Base-by-base conservation (phyloP, 208 protist species). In the Trypanosoma lewisi region DNA sequence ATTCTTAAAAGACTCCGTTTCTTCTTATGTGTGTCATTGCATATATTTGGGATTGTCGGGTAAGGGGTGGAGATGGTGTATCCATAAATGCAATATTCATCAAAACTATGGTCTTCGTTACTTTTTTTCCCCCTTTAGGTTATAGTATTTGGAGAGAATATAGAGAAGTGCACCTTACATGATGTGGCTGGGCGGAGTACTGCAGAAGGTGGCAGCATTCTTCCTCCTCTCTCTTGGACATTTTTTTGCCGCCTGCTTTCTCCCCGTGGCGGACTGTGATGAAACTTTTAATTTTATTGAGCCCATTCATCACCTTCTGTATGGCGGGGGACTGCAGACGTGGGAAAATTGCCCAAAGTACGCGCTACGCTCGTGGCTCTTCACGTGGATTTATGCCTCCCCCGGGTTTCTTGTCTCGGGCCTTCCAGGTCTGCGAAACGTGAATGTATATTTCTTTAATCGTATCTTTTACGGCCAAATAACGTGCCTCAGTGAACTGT, bases 221-320 rank as follows among this genome's bases (percentile, higher is more conserved):
- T 44, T 59, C 8, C 63, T 88, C 31, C 63, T 89, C 14, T n/a
- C 62, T 12, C 39, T 83, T 31, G 57, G 65, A 11, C 80, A 87
- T 55, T 85, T 78, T 75, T 83, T 83, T 31, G 77, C 82, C 9
- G 67, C 85, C 1, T 52, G 39, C 28, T 82, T 90, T 58, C 69
- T 93, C 47, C 82, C 82, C 33, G 84, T 98, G 9, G 60, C 77
- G 6, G 97, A 99, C 82, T 98, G 96, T 73, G 97, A 98, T 70
- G 97, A 99, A 67, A 92, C 80, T 5, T 98, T 90, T 77, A 98
- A 99, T 78, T 98, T 98, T 71, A 95, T 97, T 83, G 98, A 99
- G 76, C 97, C 97, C 0, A 82, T 89, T 25, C 96, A 98, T 70
- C 94, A 91, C 51, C 39, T 98, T 5, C 45, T 98, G 21, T 97